These are phyloP conservation scores for Amborella trichopoda DNA, from an alignment of 164 flowering plant genomes.

Conservation along the genomic window DNA sequence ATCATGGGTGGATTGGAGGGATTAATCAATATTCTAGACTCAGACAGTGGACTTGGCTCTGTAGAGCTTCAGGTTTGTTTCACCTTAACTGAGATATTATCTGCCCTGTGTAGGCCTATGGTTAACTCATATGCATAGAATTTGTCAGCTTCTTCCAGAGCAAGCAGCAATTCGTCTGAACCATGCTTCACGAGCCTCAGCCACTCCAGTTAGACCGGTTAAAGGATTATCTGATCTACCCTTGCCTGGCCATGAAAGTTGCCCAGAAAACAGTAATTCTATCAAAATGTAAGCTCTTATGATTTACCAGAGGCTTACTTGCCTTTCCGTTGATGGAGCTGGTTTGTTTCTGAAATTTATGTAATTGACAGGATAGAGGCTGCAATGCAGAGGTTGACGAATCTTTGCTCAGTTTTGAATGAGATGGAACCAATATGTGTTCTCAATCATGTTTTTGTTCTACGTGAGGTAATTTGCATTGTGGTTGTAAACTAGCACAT, in stretches of 20 bases:
- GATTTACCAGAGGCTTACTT: conserved; percentile 4
- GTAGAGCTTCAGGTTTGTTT: conserved; percentile 76
- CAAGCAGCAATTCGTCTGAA: conserved; percentile 87
- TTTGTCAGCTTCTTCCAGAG: conserved; percentile 89
- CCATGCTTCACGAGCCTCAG: conserved; percentile 54
- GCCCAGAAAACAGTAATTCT: conserved; percentile 73
- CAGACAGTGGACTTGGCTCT: conserved; percentile 97
- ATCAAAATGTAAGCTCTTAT: conserved; percentile 61
- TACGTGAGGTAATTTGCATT: conserved; percentile 67
- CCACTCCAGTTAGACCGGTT: conserved; percentile 58
- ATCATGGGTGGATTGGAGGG: conserved; percentile 99
- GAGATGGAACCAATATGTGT: conserved; percentile 99
- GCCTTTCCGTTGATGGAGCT: too few species aligned
- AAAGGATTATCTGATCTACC: conserved; percentile 42
- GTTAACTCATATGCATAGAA: conserved; percentile 12
- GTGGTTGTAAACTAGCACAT: too few species aligned
- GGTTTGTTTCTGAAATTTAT: conserved; percentile 7
- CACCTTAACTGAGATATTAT: neutral
- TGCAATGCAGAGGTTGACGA: conserved; percentile 96
- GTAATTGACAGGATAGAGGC: conserved; percentile 84
- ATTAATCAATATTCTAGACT: conserved; percentile 86
- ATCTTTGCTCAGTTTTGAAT: conserved; percentile 85
- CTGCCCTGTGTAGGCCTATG: neutral
- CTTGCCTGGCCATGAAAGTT: conserved; percentile 93
- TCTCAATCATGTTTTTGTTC: conserved; percentile 93